phyloP scores from a whole-genome alignment of 2,329 filamentous ascomycete genomes.

The Apiospora rasikravindrae region DNA sequence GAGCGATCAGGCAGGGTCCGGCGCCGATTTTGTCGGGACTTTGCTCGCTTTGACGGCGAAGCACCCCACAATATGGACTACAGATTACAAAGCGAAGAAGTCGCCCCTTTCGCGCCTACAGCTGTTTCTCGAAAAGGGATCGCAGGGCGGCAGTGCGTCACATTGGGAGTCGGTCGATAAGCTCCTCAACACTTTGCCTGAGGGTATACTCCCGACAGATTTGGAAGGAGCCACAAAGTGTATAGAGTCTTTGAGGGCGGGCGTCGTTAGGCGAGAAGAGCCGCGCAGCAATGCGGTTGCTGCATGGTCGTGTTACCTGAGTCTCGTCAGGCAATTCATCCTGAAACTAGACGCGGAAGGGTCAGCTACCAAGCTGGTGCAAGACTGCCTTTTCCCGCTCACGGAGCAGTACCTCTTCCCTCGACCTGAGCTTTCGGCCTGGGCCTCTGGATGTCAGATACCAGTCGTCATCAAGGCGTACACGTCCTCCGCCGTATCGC shows the following conservation, averaged over 20 bases:
- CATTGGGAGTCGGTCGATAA: constrained; percentile 76
- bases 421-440: constrained; percentile 44
- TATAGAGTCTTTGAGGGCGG: constrained; percentile 70
- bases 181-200: constrained; percentile 66
- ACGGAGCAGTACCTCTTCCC: constrained; percentile 60
- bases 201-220: constrained; percentile 56
- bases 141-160: constrained; percentile 72
- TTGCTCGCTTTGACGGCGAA: constrained; percentile 68
- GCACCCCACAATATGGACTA: constrained; percentile 76
- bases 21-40: constrained; percentile 71
- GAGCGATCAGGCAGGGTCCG: constrained; percentile 74
- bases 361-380: constrained; percentile 52
- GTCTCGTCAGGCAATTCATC: constrained; percentile 61
- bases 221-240: constrained; percentile 63
- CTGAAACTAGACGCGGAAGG: constrained; percentile 47
- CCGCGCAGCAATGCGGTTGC: constrained; percentile 67
- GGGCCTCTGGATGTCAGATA: constrained; percentile 41
- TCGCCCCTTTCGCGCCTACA: constrained; percentile 63
- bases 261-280: constrained; percentile 77
- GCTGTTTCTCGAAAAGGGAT: constrained; percentile 80
- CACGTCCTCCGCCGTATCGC: constrained; percentile 47
- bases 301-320: constrained; percentile 79
- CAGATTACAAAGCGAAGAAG: constrained; percentile 58
- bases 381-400: constrained; percentile 58
- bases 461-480: constrained; percentile 54